Percentiles rank a stretch among this genome's conserved stretches.
Conservation (phyloP, 2,329 filamentous ascomycete species). For the Pseudogymnoascus sp. region DNA sequence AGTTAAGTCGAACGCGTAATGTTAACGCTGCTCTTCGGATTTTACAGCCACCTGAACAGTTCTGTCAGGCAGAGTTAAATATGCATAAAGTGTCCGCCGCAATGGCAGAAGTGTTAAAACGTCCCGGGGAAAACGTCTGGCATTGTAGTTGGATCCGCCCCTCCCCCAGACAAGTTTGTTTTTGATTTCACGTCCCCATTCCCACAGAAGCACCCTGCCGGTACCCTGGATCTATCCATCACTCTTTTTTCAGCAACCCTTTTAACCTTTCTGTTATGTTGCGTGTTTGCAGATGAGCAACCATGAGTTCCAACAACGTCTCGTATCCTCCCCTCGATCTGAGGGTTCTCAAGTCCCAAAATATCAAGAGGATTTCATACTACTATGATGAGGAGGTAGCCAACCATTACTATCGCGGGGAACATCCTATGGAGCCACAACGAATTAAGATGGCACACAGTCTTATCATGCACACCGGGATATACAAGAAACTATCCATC, state of each 20-base stretch:
- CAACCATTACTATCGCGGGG: slow-evolving; percentile 94
- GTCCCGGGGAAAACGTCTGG: neutral
- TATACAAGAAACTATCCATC: slow-evolving; percentile 95
- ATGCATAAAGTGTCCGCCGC: neutral
- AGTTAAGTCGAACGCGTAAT: neutral
- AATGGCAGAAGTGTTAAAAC: too few relatives aligned
- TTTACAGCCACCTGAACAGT: neutral
- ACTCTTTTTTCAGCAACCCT: neutral
- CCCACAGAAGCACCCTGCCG: neutral
- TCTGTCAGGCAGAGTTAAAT: neutral
- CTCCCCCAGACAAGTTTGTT: neutral
- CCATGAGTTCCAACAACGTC: neutral
- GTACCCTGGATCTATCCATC: neutral
- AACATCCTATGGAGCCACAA: slow-evolving; percentile 99
- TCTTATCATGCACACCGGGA: slow-evolving; percentile 89
- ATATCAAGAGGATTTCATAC: slow-evolving; percentile 81
- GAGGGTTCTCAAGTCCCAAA: neutral
- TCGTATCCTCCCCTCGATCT: neutral
- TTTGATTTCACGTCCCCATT: neutral
- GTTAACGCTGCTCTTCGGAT: neutral
- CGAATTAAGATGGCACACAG: slow-evolving; percentile 91
- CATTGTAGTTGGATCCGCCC: neutral
- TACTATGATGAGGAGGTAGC: slow-evolving; percentile 98
- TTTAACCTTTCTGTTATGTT: neutral
- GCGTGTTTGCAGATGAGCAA: neutral